These are phyloP conservation scores for Sodiomyces alkalinus DNA, from an alignment of 2,329 filamentous ascomycete genomes.

Conservation along the genomic window DNA sequence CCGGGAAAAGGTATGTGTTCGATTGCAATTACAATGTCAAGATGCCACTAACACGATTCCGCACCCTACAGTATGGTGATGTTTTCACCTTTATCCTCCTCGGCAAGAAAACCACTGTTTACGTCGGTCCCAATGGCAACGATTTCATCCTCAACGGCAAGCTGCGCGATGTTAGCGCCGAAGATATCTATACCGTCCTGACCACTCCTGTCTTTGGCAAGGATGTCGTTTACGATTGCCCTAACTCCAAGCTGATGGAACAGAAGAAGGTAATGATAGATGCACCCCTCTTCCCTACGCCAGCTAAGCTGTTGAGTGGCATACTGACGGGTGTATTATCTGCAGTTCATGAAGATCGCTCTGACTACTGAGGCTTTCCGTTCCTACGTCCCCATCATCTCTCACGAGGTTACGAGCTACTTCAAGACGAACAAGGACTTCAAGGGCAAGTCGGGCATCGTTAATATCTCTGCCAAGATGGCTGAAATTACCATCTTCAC, in stretches of 20 bases:
- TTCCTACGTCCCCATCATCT: conserved; percentile 65
- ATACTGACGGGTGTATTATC: too few species aligned
- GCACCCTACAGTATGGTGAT: conserved; percentile 60
- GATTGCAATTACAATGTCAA: not conserved
- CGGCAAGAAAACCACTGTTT: conserved; percentile 80
- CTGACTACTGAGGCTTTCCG: conserved; percentile 61
- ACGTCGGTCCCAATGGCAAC: conserved; percentile 66
- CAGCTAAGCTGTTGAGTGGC: too few species aligned
- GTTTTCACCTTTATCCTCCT: conserved; percentile 81
- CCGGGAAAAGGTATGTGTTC: conserved; percentile 53
- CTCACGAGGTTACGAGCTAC: conserved; percentile 58
- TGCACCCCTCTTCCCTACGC: too few species aligned
- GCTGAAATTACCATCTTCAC: conserved; percentile 84
- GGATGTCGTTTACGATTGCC: conserved; percentile 82
- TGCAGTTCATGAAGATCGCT: conserved; percentile 65
- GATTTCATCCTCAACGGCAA: conserved; percentile 89
- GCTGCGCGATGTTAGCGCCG: conserved; percentile 75
- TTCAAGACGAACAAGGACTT: conserved; percentile 52
- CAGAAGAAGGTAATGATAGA: conserved; percentile 89
- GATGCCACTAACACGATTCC: too few species aligned
- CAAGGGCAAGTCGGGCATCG: conserved; percentile 50
- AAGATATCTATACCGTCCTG: conserved; percentile 76
- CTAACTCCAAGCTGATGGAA: conserved; percentile 86
- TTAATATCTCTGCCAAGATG: conserved; percentile 62
- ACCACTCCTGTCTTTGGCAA: conserved; percentile 61